A percentile compares a stretch with the other conserved stretches of the same genome.
Evolutionary conservation across 1,139 yeast genomes (phyloP).

Genomic region (Yamadazyma spencermartinsiae): DNA sequence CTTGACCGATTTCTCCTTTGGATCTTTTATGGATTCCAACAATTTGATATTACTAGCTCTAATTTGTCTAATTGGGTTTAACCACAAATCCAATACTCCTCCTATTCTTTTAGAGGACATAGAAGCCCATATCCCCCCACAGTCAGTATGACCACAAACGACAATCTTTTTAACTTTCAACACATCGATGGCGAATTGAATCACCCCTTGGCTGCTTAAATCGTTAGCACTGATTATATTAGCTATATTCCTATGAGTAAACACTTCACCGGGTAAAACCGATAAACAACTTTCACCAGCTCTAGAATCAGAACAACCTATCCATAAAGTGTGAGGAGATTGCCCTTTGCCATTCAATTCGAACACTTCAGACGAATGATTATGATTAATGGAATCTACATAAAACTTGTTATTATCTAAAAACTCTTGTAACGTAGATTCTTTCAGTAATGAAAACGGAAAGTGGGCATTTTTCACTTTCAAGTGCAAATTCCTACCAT

Average conservation of each 20-base stretch:
- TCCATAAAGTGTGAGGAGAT: slow-evolving; percentile 91
- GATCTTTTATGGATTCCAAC: slow-evolving; percentile 43
- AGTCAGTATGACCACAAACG: slow-evolving; percentile 97
- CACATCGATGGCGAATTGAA: slow-evolving; percentile 89
- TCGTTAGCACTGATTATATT: slow-evolving; percentile 76
- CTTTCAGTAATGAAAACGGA: slow-evolving; percentile 58
- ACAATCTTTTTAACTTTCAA: slow-evolving; percentile 80
- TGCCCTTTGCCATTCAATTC: slow-evolving; percentile 81
- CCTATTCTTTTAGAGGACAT: slow-evolving; percentile 68
- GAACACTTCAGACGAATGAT: slow-evolving; percentile 63
- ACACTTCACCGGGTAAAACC: slow-evolving; percentile 87
- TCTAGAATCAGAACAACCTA: slow-evolving; percentile 94
- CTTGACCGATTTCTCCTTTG: slow-evolving; percentile 60
- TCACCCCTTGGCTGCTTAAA: slow-evolving; percentile 73
- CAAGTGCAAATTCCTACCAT: slow-evolving; percentile 10
- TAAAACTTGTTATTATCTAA: slow-evolving; percentile 67
- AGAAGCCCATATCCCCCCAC: slow-evolving; percentile 95
- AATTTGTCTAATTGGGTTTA: slow-evolving; percentile 70
- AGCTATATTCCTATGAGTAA: slow-evolving; percentile 92
- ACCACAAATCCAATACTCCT: slow-evolving; percentile 78
- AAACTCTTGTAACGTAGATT: slow-evolving; percentile 63
- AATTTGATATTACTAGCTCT: slow-evolving; percentile 57
- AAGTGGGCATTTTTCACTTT: slow-evolving; percentile 23
- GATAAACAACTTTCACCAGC: slow-evolving; percentile 81
- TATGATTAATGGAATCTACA: slow-evolving; percentile 59